phyloP scores from a whole-genome alignment of 1,284 basidiomycete genomes.

The Rhodotorula sp. region DNA sequence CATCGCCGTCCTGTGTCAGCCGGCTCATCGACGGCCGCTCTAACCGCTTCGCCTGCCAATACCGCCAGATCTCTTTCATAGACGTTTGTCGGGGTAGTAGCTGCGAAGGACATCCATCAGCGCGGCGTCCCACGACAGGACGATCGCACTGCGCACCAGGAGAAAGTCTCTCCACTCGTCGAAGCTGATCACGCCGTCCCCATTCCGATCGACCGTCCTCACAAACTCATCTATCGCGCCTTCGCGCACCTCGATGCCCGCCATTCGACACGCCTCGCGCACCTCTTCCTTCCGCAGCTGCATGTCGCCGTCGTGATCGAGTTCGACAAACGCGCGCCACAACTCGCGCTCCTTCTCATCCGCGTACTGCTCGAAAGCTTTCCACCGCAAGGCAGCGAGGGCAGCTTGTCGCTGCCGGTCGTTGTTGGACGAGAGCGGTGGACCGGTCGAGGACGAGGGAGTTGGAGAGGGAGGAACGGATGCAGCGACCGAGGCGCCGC shows the following conservation, averaged over 20 bases:
- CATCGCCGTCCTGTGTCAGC: conserved; percentile 41
- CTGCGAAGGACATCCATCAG: not conserved
- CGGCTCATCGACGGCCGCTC: conserved; percentile 37
- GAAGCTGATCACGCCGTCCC: conserved; percentile 61
- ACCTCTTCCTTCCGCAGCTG: conserved; percentile 24
- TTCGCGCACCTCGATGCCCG: conserved; percentile 34
- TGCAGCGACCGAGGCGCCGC: conserved; percentile 16
- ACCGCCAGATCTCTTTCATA: conserved; percentile 75
- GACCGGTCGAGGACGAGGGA: conserved; percentile 4
- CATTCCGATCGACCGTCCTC: conserved; percentile 23
- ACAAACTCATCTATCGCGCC: conserved; percentile 39
- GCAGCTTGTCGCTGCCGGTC: not conserved
- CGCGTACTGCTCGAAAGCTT: conserved; percentile 37
- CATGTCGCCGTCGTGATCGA: conserved; percentile 36
- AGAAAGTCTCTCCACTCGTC: conserved; percentile 86
- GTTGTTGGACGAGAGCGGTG: not conserved
- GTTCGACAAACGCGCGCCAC: conserved; percentile 31
- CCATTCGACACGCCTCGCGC: conserved; percentile 29
- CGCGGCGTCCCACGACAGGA: not conserved
- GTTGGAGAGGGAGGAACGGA: not conserved
- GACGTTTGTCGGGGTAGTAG: conserved; percentile 76
- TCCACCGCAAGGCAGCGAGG: conserved; percentile 21
- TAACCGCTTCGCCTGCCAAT: conserved; percentile 35
- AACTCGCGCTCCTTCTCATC: conserved; percentile 36
- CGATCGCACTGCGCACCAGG: conserved; percentile 51